phyloP scores from a whole-genome alignment of 768 basidiomycete species.

The Mycena filopes region DNA sequence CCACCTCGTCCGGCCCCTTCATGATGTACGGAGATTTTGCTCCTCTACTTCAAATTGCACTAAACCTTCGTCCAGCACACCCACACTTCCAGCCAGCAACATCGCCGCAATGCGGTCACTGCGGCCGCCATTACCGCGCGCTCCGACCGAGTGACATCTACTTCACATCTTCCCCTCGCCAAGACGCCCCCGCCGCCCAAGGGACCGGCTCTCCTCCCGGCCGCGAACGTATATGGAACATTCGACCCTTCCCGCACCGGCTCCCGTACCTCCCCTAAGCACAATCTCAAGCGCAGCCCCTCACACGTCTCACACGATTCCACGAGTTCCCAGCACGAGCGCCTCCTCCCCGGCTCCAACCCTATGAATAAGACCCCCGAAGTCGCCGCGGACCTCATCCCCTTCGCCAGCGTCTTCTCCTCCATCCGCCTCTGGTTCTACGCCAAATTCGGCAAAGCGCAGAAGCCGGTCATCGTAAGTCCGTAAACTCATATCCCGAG shows the following conservation, averaged over 20 bases:
- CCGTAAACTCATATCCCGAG: neutral
- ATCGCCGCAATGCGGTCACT: slow-evolving; percentile 9
- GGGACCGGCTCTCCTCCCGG: slow-evolving; percentile 49
- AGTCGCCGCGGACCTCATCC: slow-evolving; percentile 51
- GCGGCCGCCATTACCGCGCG: slow-evolving; percentile 40
- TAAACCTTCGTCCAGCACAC: slow-evolving; percentile 42
- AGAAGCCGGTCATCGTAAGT: slow-evolving; percentile 33
- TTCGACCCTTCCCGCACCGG: slow-evolving; percentile 45
- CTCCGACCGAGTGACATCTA: slow-evolving; percentile 42
- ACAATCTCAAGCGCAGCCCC: slow-evolving; percentile 31
- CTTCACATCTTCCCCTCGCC: slow-evolving; percentile 32
- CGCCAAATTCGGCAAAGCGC: slow-evolving; percentile 34
- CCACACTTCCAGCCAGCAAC: slow-evolving; percentile 41
- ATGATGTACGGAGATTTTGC: slow-evolving; percentile 50
- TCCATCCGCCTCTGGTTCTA: slow-evolving; percentile 35
- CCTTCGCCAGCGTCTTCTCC: slow-evolving; percentile 47
- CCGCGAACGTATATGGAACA: slow-evolving; percentile 64
- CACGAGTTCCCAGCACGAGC: slow-evolving; percentile 41
- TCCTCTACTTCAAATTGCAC: neutral
- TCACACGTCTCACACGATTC: slow-evolving; percentile 39
- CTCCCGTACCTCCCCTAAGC: slow-evolving; percentile 30
- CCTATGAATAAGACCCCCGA: slow-evolving; percentile 39
- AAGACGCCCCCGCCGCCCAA: slow-evolving; percentile 29
- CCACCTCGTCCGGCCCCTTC: slow-evolving; percentile 64
- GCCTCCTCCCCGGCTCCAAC: slow-evolving; percentile 53